Conservation (phyloP, 768 basidiomycete genomes). For the Trametes villosa region DNA sequence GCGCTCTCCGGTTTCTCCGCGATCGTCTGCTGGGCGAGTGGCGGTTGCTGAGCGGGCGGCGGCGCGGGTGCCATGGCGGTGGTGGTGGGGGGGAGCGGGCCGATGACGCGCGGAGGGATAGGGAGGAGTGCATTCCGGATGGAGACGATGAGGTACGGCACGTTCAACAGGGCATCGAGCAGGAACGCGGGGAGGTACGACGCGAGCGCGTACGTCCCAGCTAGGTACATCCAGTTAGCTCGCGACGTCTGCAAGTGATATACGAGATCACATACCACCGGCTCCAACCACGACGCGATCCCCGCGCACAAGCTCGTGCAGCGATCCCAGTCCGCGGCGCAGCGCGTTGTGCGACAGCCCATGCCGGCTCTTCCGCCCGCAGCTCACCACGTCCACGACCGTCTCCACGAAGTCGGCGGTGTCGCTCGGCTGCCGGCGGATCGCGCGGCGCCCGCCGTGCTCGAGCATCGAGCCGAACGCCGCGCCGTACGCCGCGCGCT, state of each 20-base stretch:
- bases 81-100: constrained; percentile 10
- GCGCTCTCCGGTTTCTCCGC: constrained; percentile 16
- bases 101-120: constrained; percentile 47
- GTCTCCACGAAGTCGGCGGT: constrained; percentile 60
- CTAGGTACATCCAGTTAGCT: constrained; percentile 40
- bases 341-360: background rate
- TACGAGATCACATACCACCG: constrained; percentile 58
- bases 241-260: background rate
- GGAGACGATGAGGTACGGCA: constrained; percentile 68
- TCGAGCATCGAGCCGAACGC: constrained; percentile 61
- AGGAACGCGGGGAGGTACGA: constrained; percentile 69
- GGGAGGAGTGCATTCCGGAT: constrained; percentile 65
- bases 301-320: constrained; percentile 64
- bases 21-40: constrained; percentile 10
- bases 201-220: constrained; percentile 69
- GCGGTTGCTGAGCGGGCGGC: background rate
- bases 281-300: constrained; percentile 76
- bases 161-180: constrained; percentile 65
- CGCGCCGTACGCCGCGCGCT: constrained; percentile 71
- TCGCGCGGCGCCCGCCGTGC: constrained; percentile 43
- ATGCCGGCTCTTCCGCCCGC: constrained; percentile 48
- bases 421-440: constrained; percentile 58
- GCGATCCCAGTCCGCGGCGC: constrained; percentile 49
- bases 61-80: background rate
- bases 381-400: constrained; percentile 62